Base-by-base conservation (phyloP, 2,329 filamentous ascomycete species). In the Lithohypha guttulata region DNA sequence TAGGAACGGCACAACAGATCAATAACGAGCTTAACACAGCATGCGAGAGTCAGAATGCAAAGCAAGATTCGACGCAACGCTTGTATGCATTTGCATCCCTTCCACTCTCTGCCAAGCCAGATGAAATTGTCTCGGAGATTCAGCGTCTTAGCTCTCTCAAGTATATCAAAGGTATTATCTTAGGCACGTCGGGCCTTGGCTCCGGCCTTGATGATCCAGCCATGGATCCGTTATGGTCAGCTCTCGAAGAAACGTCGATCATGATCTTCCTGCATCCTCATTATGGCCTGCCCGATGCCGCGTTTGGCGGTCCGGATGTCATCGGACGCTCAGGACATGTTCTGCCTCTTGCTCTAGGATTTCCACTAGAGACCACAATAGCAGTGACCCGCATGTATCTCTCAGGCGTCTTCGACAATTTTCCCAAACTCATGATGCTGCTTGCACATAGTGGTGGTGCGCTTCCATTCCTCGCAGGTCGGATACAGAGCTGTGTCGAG, bases 281-380 rank as follows among this genome's bases (percentile, higher is more conserved):
- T 60, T 94, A 95, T 57, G 87, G 87, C 1, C 71, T 95, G 2
- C 86, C 85, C 0, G 73, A 74, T 43, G 73, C 77, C 6, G 84
- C 93, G 3, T 94, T 83, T 62, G 87, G 87, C 0, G 87, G 87
- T 0, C 74, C 82, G 0, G 68, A 80, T 6, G 75, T 73, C 0
- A 66, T 64, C 15, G 78, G 80, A 44, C 69, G 73, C 21, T 94
- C 93, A 55, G 87, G 87, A 0, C 87, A 94, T 57, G 85, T 94
- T 1, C 68, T 95, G 2, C 83, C 86, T 0, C 66, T 95, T 0
- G 84, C 85, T 0, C 65, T 95, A 3, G 87, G 87, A 0, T 94
- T 94, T 56, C 86, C 87, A 0, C 74, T 95, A 49, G 87, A 95
- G 62, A 95, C 87, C 1, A 94, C 87, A 1, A 89, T 95, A 51